Conservation (phyloP, 2,329 filamentous ascomycete species). For the Pseudogymnoascus sp. region DNA sequence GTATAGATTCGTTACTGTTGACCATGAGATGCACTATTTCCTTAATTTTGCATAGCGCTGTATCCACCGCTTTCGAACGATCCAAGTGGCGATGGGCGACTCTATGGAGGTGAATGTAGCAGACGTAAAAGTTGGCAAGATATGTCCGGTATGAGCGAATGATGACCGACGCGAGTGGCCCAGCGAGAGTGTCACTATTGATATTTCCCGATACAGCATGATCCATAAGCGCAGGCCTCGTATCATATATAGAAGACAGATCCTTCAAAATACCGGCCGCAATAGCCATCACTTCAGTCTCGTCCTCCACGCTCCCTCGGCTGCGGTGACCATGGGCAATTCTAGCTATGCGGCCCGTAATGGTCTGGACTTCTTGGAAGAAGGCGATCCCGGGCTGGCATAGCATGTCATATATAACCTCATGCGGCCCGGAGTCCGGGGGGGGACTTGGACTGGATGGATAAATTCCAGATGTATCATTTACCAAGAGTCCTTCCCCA, state of each 20-base stretch:
- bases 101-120: slow-evolving; percentile 47
- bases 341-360: slow-evolving; percentile 47
- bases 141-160: slow-evolving; percentile 46
- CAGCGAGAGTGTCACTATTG: slow-evolving; percentile 40
- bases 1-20: slow-evolving; percentile 38
- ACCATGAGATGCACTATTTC: slow-evolving; percentile 39
- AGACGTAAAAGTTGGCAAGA: slow-evolving; percentile 48
- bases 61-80: slow-evolving; percentile 40
- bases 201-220: slow-evolving; percentile 46
- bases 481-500: slow-evolving; percentile 3
- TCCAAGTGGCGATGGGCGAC: slow-evolving; percentile 48
- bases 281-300: slow-evolving; percentile 49
- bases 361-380: slow-evolving; percentile 50
- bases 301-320: slow-evolving; percentile 48
- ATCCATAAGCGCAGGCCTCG: slow-evolving; percentile 47
- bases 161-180: slow-evolving; percentile 41
- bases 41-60: slow-evolving; percentile 42
- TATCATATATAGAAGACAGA: slow-evolving; percentile 41
- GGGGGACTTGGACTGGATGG: background rate
- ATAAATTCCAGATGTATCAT: slow-evolving; percentile 5
- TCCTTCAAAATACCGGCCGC: slow-evolving; percentile 43
- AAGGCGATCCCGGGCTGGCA: slow-evolving; percentile 48
- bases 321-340: slow-evolving; percentile 49
- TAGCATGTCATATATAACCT: slow-evolving; percentile 45
- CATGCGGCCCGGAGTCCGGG: slow-evolving; percentile 27